Evolutionary conservation across 768 basidiomycete genomes (phyloP).

Genomic region (Mycena vulgaris): DNA sequence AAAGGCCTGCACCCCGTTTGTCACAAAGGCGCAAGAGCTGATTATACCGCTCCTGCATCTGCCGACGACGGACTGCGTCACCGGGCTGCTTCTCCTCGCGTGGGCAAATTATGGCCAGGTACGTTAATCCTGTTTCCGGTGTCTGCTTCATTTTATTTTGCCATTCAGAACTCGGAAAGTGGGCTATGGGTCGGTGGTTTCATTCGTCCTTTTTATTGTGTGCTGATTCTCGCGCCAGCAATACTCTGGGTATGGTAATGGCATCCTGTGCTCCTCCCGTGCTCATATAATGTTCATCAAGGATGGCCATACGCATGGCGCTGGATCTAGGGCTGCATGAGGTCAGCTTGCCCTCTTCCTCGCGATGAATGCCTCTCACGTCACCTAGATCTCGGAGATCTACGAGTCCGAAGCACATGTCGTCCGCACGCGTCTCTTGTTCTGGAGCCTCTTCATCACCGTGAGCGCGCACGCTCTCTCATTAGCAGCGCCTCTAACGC

Average conservation of each 20-base stretch:
- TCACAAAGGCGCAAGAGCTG: slow-evolving; percentile 33
- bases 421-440: slow-evolving; percentile 24
- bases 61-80: slow-evolving; percentile 26
- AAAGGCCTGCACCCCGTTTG: slow-evolving; percentile 30
- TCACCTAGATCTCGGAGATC: slow-evolving; percentile 22
- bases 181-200: slow-evolving; percentile 27
- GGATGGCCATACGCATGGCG: slow-evolving; percentile 32
- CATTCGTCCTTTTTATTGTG: not conserved
- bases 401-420: slow-evolving; percentile 28
- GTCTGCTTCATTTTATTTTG: not conserved
- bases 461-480: not conserved
- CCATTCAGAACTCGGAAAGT: slow-evolving; percentile 26
- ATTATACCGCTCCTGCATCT: slow-evolving; percentile 32
- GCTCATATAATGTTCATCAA: not conserved
- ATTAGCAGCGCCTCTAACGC: not conserved
- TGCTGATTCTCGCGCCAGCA: not conserved
- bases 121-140: not conserved
- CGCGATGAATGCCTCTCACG: not conserved
- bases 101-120: slow-evolving; percentile 34
- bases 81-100: slow-evolving; percentile 28
- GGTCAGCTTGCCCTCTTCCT: not conserved
- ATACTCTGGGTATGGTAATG: not conserved
- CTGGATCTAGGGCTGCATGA: slow-evolving; percentile 34
- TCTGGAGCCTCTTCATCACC: slow-evolving; percentile 35
- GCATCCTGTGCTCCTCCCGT: no score